Base-by-base conservation (phyloP, 257 asterid genomes). In the Capsicum rhomboideum region DNA sequence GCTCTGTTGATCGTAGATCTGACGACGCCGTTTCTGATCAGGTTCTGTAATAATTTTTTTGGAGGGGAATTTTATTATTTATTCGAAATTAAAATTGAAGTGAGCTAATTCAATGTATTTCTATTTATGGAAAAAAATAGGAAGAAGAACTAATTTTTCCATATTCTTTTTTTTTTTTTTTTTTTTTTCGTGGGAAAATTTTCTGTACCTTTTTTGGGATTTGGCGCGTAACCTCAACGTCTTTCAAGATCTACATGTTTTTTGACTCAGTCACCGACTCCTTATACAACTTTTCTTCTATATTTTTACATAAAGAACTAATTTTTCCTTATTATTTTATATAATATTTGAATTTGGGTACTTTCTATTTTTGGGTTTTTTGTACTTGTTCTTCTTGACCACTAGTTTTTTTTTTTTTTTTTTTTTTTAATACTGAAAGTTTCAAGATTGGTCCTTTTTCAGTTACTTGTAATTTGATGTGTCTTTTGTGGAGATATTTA, bases 1-100 rank as follows among this genome's bases (percentile, higher is more conserved):
- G 88, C 85, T 89, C 85, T 52, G 89, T 42, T 72, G 93, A 91
- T 89, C 84, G 81, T 86, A 97, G 97, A 97, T 97, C 99, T 91
- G 92, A 80, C 83, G 91, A 87, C 84, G 92, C 82, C 67, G 88
- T 58, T 77, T 29, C 89, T 21, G 86, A 88, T 87, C 94, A 92
- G 98, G 97, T 96, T 14, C 17, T 10, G 4, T 28, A 58, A 31
- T 66, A 69, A 2, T 37, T 68, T 31, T 34, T 10, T 20, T 20
- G 28, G 46, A 68, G 18, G 28, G 78, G 78, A 68, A 37, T 37
- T 34, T 20, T 2, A 26, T 63, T 63, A 40, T 40, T 40, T 40
- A 40, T 40, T 40, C 8, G 8, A 69, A 69, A 20, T 37, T 69
- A 37, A 37, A 4, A 37, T 34, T 16, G 37, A 34, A 67, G 7